Percentiles rank a stretch among this genome's conserved stretches.
phyloP scores from a whole-genome alignment of 768 basidiomycete genomes.

The Tulasnella sp. region DNA sequence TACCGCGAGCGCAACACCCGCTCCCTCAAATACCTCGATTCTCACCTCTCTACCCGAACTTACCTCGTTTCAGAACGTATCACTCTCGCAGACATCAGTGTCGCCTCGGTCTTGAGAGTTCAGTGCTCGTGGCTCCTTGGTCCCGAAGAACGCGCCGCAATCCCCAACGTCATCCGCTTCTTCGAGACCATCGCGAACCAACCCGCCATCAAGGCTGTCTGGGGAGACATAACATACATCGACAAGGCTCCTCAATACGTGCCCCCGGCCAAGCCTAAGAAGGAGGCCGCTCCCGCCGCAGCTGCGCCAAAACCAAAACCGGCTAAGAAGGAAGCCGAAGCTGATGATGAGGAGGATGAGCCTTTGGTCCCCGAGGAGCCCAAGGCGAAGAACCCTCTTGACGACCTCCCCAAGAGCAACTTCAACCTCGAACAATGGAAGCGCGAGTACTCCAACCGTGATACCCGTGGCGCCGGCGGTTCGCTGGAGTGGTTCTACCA shows the following conservation, averaged over 20 bases:
- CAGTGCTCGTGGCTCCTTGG: slow-evolving; percentile 63
- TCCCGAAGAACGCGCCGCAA: slow-evolving; percentile 62
- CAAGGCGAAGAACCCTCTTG: too few species aligned
- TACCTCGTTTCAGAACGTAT: slow-evolving; percentile 94
- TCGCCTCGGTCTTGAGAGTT: slow-evolving; percentile 63
- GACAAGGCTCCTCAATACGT: slow-evolving; percentile 74
- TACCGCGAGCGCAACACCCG: slow-evolving; percentile 59
- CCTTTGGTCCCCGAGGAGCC: too few species aligned
- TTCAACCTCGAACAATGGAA: too few species aligned
- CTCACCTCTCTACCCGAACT: slow-evolving; percentile 74
- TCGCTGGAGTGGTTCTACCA: too few species aligned
- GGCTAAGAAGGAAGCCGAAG: too few species aligned
- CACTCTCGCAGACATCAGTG: slow-evolving; percentile 83
- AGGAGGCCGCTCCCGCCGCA: slow-evolving; percentile 29
- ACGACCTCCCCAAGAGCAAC: too few species aligned
- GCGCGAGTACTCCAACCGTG: too few species aligned
- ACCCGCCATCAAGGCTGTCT: slow-evolving; percentile 69
- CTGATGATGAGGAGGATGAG: too few species aligned
- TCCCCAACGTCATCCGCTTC: slow-evolving; percentile 81
- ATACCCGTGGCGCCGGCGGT: too few species aligned
- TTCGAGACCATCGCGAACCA: slow-evolving; percentile 88
- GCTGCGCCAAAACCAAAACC: too few species aligned
- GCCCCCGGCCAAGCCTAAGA: slow-evolving; percentile 60
- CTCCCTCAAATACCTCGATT: slow-evolving; percentile 69
- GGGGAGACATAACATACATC: slow-evolving; percentile 59